Evolutionary conservation across 2,329 filamentous ascomycete genomes (phyloP).

Genomic region (Aspergillus jensenii): DNA sequence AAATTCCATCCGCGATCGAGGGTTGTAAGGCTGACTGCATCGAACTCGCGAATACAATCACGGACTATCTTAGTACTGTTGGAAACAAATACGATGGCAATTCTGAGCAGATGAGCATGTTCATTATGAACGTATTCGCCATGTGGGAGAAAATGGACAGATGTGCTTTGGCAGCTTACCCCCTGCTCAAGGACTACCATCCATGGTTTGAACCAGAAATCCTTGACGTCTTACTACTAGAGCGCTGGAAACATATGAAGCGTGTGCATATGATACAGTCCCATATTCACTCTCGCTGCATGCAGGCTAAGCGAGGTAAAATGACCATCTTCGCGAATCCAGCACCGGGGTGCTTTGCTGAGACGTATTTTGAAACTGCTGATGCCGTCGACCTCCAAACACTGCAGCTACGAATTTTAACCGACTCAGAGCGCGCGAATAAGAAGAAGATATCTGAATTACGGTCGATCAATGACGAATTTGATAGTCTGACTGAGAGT

Average conservation of each 20-base stretch:
- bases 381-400: slow-evolving; percentile 23
- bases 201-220: slow-evolving; percentile 52
- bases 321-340: slow-evolving; percentile 53
- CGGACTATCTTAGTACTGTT: slow-evolving; percentile 34
- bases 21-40: slow-evolving; percentile 25
- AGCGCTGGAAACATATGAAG: slow-evolving; percentile 48
- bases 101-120: slow-evolving; percentile 51
- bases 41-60: neutral
- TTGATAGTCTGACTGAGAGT: slow-evolving; percentile 34
- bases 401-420: slow-evolving; percentile 37
- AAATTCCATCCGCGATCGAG: neutral
- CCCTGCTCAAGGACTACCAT: slow-evolving; percentile 52
- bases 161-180: slow-evolving; percentile 42
- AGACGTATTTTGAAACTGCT: slow-evolving; percentile 44
- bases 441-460: slow-evolving; percentile 44
- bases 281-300: slow-evolving; percentile 47
- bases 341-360: slow-evolving; percentile 45
- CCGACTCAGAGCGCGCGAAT: slow-evolving; percentile 26
- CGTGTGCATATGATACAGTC: slow-evolving; percentile 52
- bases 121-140: slow-evolving; percentile 57
- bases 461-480: slow-evolving; percentile 23
- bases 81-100: slow-evolving; percentile 43
- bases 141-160: slow-evolving; percentile 60
- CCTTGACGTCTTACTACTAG: slow-evolving; percentile 58
- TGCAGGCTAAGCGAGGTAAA: slow-evolving; percentile 12